Evolutionary conservation across 176 grass and related monocot genomes (phyloP).

Genomic region (Carex kokanica): DNA sequence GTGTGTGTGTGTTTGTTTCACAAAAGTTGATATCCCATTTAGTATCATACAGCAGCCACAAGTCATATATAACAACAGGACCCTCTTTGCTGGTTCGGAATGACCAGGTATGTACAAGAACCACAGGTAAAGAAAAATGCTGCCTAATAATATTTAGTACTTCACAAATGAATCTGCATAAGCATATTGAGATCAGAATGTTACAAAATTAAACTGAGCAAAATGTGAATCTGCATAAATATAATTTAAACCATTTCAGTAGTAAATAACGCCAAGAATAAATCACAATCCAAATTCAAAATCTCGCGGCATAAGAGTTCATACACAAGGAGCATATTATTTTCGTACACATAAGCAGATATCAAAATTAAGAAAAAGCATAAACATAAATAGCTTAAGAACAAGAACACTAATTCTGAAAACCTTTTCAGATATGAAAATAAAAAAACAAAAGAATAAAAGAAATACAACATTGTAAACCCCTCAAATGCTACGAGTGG

Average conservation of each 20-base stretch:
- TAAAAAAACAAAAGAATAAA: background rate
- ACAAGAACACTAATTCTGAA: background rate
- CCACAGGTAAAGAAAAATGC: background rate
- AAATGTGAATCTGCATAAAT: background rate
- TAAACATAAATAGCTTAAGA: background rate
- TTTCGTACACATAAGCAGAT: background rate
- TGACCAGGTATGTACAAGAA: background rate
- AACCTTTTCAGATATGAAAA: conserved; percentile 1
- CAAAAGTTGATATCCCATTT: background rate
- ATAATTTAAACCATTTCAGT: background rate
- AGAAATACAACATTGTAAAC: background rate
- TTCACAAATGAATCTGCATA: background rate
- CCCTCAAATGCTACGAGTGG: conserved; percentile 17
- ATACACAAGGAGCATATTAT: background rate
- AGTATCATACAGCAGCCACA: background rate
- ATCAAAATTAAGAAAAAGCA: background rate
- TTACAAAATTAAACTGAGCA: background rate
- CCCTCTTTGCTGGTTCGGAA: background rate
- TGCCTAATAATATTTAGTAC: background rate
- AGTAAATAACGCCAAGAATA: background rate
- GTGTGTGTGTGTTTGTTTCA: background rate
- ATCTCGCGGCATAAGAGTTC: background rate
- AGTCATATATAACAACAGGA: background rate
- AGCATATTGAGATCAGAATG: background rate
- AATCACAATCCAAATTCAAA: conserved; percentile 2